These are phyloP conservation scores for Eucalyptus tenuipes DNA, from an alignment of 345 rosid species.

Conservation along the genomic window DNA sequence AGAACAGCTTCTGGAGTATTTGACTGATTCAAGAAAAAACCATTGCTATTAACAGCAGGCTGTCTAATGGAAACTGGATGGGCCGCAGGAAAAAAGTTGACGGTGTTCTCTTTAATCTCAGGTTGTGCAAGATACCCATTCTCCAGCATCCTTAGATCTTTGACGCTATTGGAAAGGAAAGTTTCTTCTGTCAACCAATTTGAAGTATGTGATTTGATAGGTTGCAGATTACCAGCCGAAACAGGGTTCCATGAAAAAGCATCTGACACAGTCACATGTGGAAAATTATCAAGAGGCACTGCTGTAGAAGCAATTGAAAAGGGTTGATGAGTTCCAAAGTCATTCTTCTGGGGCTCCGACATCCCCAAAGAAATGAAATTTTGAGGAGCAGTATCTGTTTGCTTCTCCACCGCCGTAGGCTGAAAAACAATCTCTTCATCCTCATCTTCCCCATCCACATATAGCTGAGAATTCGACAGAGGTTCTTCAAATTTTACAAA, in stretches of 20 bases:
- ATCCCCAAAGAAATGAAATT: slow-evolving; percentile 27
- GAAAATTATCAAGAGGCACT: slow-evolving; percentile 24
- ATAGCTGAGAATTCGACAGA: slow-evolving; percentile 21
- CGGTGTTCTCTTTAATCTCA: slow-evolving; percentile 27
- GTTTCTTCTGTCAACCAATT: slow-evolving; percentile 50
- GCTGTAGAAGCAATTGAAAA: slow-evolving; percentile 19
- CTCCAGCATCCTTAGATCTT: slow-evolving; percentile 35
- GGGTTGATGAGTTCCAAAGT: slow-evolving; percentile 22
- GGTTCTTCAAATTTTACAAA: slow-evolving; percentile 5
- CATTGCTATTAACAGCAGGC: not conserved
- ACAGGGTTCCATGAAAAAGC: slow-evolving; percentile 15
- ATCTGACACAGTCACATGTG: slow-evolving; percentile 26
- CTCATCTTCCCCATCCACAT: slow-evolving; percentile 61
- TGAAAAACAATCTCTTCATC: slow-evolving; percentile 95
- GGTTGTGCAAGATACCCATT: slow-evolving; percentile 40
- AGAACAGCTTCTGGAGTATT: slow-evolving; percentile 24
- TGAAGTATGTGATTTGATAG: slow-evolving; percentile 26
- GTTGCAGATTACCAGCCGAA: not conserved
- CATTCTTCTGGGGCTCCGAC: slow-evolving; percentile 23
- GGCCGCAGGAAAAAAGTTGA: slow-evolving; percentile 17
- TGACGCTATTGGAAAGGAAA: slow-evolving; percentile 44
- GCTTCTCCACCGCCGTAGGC: slow-evolving; percentile 60
- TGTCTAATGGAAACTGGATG: slow-evolving; percentile 10
- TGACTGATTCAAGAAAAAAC: slow-evolving; percentile 11
- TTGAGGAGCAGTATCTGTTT: slow-evolving; percentile 25